These are phyloP conservation scores for Cicer bijugum DNA, from an alignment of 306 rosid species.

Conservation along the genomic window DNA sequence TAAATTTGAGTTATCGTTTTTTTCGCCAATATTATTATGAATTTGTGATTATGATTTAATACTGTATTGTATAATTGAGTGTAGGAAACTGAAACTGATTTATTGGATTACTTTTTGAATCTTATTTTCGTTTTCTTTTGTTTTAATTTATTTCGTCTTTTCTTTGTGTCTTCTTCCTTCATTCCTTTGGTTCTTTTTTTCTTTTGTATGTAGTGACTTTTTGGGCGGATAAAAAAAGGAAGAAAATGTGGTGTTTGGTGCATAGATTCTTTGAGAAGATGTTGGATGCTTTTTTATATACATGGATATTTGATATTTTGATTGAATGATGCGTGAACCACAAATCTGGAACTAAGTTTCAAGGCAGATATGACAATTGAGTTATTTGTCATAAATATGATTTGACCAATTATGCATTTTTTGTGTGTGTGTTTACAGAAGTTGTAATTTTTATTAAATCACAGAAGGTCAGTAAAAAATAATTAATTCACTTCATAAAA, in stretches of 20 bases:
- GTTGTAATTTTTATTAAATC: constrained; percentile 7
- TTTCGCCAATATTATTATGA: background rate
- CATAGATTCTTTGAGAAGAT: constrained; percentile 30
- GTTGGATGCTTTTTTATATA: constrained; percentile 6
- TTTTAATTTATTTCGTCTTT: background rate
- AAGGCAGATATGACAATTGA: background rate
- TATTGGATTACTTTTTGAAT: background rate
- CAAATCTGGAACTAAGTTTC: constrained; percentile 22
- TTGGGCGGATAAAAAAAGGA: background rate
- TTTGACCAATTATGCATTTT: background rate
- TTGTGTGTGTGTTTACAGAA: background rate
- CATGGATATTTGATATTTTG: background rate
- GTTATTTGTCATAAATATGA: constrained; percentile 6
- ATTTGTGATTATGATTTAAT: constrained; percentile 17
- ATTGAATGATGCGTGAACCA: constrained; percentile 13
- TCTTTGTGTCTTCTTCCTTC: constrained; percentile 22
- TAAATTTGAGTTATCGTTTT: background rate
- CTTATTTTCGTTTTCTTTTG: background rate
- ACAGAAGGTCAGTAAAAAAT: background rate
- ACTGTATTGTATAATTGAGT: constrained; percentile 11
- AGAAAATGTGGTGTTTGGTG: background rate
- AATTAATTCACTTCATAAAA: too few species aligned
- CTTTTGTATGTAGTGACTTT: constrained; percentile 4
- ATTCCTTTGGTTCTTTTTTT: constrained; percentile 33
- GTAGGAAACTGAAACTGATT: background rate